Evolutionary conservation across 208 protist genomes (phyloP).

Genomic region (Wallacemonas sp.): DNA sequence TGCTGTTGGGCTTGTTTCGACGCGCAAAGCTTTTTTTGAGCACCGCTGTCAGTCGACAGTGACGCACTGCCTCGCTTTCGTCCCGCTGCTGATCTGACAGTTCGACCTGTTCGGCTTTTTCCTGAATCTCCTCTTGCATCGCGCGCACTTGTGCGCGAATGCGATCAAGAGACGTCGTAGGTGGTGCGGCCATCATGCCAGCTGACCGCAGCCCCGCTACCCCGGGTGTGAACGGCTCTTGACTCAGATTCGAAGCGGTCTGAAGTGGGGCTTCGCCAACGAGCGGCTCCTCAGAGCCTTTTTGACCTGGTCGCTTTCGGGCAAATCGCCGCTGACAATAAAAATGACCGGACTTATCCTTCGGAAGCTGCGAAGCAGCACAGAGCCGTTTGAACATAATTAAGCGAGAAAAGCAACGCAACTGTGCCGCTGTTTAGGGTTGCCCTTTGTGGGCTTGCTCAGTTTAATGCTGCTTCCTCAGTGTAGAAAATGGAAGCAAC

Average conservation of each 20-base stretch:
- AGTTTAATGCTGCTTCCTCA: too few relatives aligned
- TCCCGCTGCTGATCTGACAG: not conserved
- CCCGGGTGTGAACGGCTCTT: not conserved
- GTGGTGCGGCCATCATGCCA: slow-evolving; percentile 51
- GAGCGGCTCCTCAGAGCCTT: not conserved
- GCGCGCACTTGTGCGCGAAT: slow-evolving; percentile 50
- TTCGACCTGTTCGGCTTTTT: not conserved
- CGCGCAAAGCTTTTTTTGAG: slow-evolving; percentile 18
- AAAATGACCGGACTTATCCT: not conserved
- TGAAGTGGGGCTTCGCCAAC: not conserved
- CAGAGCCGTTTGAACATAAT: not conserved
- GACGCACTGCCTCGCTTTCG: not conserved
- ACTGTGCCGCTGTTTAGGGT: too few relatives aligned
- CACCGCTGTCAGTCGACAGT: not conserved
- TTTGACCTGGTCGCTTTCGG: slow-evolving; percentile 8
- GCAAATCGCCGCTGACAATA: slow-evolving; percentile 18
- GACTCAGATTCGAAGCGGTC: slow-evolving; percentile 1
- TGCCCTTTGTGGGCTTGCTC: too few relatives aligned
- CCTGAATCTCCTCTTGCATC: slow-evolving; percentile 23
- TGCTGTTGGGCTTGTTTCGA: slow-evolving; percentile 50
- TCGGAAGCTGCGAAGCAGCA: not conserved
- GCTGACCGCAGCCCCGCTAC: slow-evolving; percentile 23
- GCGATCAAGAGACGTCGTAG: slow-evolving; percentile 56
- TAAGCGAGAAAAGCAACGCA: slow-evolving; percentile 11
- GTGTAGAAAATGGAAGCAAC: too few relatives aligned